Base-by-base conservation (phyloP, 179 eudicot species). In the Pouteria campechiana region DNA sequence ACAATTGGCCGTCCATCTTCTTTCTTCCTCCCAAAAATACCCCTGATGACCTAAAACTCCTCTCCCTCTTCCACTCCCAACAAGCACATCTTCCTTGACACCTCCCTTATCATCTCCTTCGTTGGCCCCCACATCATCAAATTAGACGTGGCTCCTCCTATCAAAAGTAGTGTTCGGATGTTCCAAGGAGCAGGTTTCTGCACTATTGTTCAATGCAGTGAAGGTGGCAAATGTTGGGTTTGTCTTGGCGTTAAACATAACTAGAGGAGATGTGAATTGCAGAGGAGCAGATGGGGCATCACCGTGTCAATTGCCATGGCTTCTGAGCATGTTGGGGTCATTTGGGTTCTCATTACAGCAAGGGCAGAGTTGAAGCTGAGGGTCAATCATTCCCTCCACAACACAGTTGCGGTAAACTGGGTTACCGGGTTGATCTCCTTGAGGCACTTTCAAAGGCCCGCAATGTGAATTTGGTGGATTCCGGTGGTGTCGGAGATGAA, bases 21-120 rank as follows among this genome's bases (percentile, higher is more conserved):
- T 73, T 40, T 61, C 72, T 5, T 54, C 79, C 15, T 25, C 64
- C 0, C 36, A 69, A 0, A 64, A 56, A 69, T 35, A 66, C 3
- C 46, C 68, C 46, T 38, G 11, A 28, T 68, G 24, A 20, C 54
- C 10, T 43, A 44, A 55, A 4, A 42, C 32, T 3, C 29, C 38
- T 12, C 41, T 32, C 2, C 79, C 79, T 0, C 75, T 75, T 57
- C 72, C 25, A 61, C 33, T 15, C 65, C 72, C 1, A 66, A 69
- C 2, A 46, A 68, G 1, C 79, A 68, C 38, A 45, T 73, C 11
- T 69, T 73, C 50, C 64, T 54, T 35, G 79, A 73, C 19, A 72
- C 72, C 35, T 17, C 31, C 9, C 47, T 73, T 2, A 61, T 69
- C 1, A 44, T 73, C 38, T 44, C 63, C 23, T 43, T 73, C 3